These are phyloP conservation scores for Collybia nuda DNA, from an alignment of 768 basidiomycete species.

Conservation along the genomic window DNA sequence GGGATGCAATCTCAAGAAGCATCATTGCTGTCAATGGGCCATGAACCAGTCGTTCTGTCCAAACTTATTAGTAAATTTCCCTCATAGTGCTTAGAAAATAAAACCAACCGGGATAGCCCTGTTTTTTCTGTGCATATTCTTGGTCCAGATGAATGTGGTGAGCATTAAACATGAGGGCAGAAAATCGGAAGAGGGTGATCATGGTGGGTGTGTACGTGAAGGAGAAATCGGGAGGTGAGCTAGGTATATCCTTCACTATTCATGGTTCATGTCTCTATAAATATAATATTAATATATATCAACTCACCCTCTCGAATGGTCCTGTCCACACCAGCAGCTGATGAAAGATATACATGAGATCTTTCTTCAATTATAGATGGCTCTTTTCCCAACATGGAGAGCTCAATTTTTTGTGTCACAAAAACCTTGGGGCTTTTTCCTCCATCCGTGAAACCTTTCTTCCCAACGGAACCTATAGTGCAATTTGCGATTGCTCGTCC, in stretches of 20 bases:
- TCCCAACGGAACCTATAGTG: constrained; percentile 49
- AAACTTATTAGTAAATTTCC: background rate
- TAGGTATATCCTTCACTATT: constrained; percentile 52
- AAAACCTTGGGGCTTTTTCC: constrained; percentile 70
- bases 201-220: constrained; percentile 67
- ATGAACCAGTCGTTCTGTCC: constrained; percentile 76
- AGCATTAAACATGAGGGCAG: constrained; percentile 83
- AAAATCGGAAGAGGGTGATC: constrained; percentile 82
- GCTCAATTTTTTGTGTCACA: constrained; percentile 62
- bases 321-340: constrained; percentile 25
- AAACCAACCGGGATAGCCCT: constrained; percentile 69
- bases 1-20: constrained; percentile 61
- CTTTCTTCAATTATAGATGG: constrained; percentile 63
- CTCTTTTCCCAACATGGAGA: constrained; percentile 42
- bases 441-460: constrained; percentile 59
- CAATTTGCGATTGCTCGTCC: constrained; percentile 46
- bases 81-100: background rate
- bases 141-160: constrained; percentile 85
- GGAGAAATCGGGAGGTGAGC: constrained; percentile 47
- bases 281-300: background rate
- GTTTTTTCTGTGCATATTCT: constrained; percentile 60
- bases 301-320: constrained; percentile 43
- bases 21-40: constrained; percentile 81
- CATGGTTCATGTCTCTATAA: background rate
- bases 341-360: constrained; percentile 62